Evolutionary conservation across 2,329 filamentous ascomycete species (phyloP), one percentile per base, ranked within the genome.

Genomic region (Penicillium sp.): DNA sequence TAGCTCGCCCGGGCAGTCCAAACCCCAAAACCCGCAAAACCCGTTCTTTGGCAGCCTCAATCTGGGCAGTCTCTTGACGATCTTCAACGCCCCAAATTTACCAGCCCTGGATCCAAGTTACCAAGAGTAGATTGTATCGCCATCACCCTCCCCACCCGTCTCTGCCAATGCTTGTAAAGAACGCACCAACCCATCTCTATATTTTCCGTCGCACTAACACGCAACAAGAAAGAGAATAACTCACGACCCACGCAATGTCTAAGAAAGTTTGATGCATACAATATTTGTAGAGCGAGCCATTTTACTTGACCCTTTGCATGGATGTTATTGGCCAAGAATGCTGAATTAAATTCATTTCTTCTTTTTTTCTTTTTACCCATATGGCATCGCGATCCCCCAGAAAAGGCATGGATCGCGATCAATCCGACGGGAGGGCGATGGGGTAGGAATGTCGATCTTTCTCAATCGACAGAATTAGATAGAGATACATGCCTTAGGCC

Each of bases 381-480:
- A 38, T 24, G 3, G 21, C 29, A 18, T n/a, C 24, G 11, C 13
- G 24, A 11, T 38, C 48, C 16, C 14, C 50, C 40, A 2, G 9
- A 34, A 53, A 11, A 13, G 18, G 40, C 11, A 16, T 48, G 48
- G 38, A 49, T 27, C 18, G 24, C n/a, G 40, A 53, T 45, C 34
- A 27, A 44, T 40, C 40, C n/a, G 10, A 39, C 48, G 27, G 11
- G 34, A 18, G 13, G n/a, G 5, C 13, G 16, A 21, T 52, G 39
- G 21, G 11, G 38, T 18, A 40, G 10, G 11, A 47, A 38, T 42
- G 36, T 27, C 38, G 29, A 52, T 47, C 29, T 9, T 18, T 41
- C 18, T 32, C 18, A 10, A 4, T 10, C 14, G 31, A 38, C 42
- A 5, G 24, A 39, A 32, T 14, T 4, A 34, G 31, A 36, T 36